Base-by-base conservation (phyloP, 306 rosid species). In the Albizia julibrissin region DNA sequence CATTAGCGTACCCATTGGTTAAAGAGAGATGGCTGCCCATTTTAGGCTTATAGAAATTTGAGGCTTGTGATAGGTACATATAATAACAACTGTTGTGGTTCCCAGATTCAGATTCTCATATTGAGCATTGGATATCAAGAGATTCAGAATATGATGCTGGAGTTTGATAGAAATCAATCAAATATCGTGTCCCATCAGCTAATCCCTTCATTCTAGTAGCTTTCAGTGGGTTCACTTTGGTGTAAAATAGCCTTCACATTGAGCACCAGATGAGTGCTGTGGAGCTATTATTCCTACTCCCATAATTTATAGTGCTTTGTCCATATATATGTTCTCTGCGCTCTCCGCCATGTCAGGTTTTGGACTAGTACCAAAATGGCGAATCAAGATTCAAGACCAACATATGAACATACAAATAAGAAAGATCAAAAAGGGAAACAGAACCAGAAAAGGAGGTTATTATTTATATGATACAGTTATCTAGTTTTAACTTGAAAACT, bases 111-210 rank as follows among this genome's bases (percentile, higher is more conserved):
- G 21, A 49, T 15, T 49, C 19, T 49, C 19, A 15, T 50, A 1
- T 3, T 4, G 81, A 43, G 82, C 62, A 77, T 75, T 34, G 27
- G 44, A 64, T 52, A 76, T 62, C 65, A 56, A 52, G 69, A 44
- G 37, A 39, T 76, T 72, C 40, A 54, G 12, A 76, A 72, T 73
- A 71, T 16, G 26, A 34, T 73, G 43, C 27, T 54, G 75, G 14
- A 56, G 47, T 69, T 68, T 1, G 9, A 79, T 52, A 26, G 58
- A 37, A 58, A 58, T 24, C 69, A 49, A 18, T 67, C 21, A 72
- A 44, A 21, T 54, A 52, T 52, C 24, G 71, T 59, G 76, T 40
- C 50, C 39, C 24, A 68, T 31, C 50, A 78, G 59, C 46, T 24
- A 18, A 31, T 56, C 13, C 26, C 27, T n/a, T 56, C 64, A n/a